Percentiles rank a stretch among this genome's conserved stretches.
These are phyloP conservation scores for Paralagenidium karlingii DNA, from an alignment of 352 stramenopile genomes.

Conservation along the genomic window DNA sequence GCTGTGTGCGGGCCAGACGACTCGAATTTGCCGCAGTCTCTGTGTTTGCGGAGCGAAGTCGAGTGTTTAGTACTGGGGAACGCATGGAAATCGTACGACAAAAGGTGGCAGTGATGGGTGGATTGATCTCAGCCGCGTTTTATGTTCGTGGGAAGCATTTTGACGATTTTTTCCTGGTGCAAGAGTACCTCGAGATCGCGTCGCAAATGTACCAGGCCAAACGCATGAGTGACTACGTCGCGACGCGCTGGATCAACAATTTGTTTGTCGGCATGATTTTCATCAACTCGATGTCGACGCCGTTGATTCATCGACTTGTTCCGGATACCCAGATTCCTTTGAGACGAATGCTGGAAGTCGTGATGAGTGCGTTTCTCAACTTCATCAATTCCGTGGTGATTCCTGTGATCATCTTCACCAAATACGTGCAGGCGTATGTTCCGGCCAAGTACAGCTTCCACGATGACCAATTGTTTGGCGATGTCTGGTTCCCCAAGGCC, in stretches of 20 bases:
- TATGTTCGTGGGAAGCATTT: too few species aligned
- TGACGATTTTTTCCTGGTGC: constrained; percentile 11
- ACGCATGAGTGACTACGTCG: constrained; percentile 21
- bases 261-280: constrained; percentile 23
- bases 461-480: constrained; percentile 18
- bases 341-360: too few species aligned
- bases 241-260: constrained; percentile 34
- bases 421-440: constrained; percentile 17
- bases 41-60: too few species aligned
- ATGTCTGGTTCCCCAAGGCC: constrained; percentile 23
- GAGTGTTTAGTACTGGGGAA: too few species aligned
- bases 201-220: constrained; percentile 29
- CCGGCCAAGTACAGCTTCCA: constrained; percentile 16
- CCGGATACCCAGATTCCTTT: too few species aligned
- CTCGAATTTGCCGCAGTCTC: too few species aligned
- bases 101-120: too few species aligned
- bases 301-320: too few species aligned
- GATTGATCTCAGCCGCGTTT: too few species aligned
- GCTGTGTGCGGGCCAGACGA: too few species aligned
- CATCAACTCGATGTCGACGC: constrained; percentile 19
- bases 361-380: constrained; percentile 18
- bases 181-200: constrained; percentile 25
- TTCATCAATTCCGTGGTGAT: constrained; percentile 12
- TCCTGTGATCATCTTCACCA: constrained; percentile 18
- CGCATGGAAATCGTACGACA: too few species aligned